Conservation (phyloP, 805 yeast genomes). For the Yarrowia hollandica region DNA sequence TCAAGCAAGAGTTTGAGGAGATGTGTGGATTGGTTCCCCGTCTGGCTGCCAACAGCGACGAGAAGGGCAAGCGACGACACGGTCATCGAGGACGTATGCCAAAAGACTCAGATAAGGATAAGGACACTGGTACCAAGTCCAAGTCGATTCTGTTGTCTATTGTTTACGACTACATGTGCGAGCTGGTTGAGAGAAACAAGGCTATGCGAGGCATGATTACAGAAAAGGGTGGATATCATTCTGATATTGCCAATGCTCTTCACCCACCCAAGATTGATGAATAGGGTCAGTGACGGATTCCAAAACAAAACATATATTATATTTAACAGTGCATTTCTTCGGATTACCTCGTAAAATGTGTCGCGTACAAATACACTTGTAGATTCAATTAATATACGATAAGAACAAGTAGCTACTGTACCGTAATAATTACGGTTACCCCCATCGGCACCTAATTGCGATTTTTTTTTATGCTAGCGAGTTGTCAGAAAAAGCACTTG, state of each 20-base stretch:
- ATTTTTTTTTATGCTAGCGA: too few relatives aligned
- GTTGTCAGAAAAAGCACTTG: too few relatives aligned
- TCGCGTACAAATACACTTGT: too few relatives aligned
- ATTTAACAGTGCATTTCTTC: slow-evolving; percentile 20
- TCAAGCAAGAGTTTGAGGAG: slow-evolving; percentile 43
- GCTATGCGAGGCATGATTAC: slow-evolving; percentile 35
- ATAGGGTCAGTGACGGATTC: neutral
- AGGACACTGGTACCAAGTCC: slow-evolving; percentile 29
- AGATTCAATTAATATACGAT: too few relatives aligned
- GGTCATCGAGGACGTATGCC: slow-evolving; percentile 26
- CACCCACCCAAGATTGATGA: slow-evolving; percentile 21
- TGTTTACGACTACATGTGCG: slow-evolving; percentile 37
- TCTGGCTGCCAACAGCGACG: slow-evolving; percentile 29
- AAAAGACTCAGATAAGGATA: slow-evolving; percentile 32
- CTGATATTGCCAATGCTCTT: slow-evolving; percentile 30
- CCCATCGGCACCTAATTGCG: too few relatives aligned
- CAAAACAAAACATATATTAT: neutral
- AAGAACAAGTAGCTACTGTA: too few relatives aligned
- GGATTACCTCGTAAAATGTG: too few relatives aligned
- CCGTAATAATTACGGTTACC: too few relatives aligned
- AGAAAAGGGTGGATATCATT: slow-evolving; percentile 33
- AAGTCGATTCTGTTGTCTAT: slow-evolving; percentile 38
- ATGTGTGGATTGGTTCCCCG: slow-evolving; percentile 44
- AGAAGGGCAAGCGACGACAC: slow-evolving; percentile 28
- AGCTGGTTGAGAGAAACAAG: slow-evolving; percentile 36